These are phyloP conservation scores for Ormosia emarginata DNA, from an alignment of 306 rosid species.

Conservation along the genomic window DNA sequence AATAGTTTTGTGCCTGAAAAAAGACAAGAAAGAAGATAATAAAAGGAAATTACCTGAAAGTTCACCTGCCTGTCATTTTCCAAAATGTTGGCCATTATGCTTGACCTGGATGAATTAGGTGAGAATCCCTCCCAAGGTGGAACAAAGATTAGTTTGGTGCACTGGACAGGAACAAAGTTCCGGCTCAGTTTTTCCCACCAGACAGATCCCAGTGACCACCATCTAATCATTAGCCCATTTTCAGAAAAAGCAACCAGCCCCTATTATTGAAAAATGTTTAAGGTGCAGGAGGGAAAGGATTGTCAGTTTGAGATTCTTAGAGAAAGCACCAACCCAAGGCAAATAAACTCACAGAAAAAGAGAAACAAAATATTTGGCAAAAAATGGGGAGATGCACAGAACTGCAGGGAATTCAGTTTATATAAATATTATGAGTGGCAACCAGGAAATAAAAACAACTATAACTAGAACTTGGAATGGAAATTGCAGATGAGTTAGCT, in stretches of 20 bases:
- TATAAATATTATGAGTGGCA: neutral
- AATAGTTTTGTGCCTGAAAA: neutral
- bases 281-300: neutral
- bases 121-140: conserved; percentile 99
- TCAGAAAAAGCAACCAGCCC: conserved; percentile 95
- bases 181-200: conserved; percentile 98
- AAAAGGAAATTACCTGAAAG: conserved; percentile 47
- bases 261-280: conserved; percentile 41
- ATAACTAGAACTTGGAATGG: neutral
- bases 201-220: conserved; percentile 98
- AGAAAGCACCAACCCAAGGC: conserved; percentile 1
- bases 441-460: neutral
- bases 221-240: conserved; percentile 90
- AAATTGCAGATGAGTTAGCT: neutral
- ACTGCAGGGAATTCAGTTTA: neutral
- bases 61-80: conserved; percentile 48
- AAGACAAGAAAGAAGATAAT: neutral
- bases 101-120: conserved; percentile 87
- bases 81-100: conserved; percentile 82
- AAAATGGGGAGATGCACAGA: neutral
- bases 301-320: conserved; percentile 24
- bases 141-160: conserved; percentile 89
- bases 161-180: conserved; percentile 80
- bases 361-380: conserved; percentile 7
- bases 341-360: neutral